Percentiles rank a stretch among this genome's conserved stretches.
phyloP scores from a whole-genome alignment of 2,329 filamentous ascomycete species.

The Herpomyces periplanetae region DNA sequence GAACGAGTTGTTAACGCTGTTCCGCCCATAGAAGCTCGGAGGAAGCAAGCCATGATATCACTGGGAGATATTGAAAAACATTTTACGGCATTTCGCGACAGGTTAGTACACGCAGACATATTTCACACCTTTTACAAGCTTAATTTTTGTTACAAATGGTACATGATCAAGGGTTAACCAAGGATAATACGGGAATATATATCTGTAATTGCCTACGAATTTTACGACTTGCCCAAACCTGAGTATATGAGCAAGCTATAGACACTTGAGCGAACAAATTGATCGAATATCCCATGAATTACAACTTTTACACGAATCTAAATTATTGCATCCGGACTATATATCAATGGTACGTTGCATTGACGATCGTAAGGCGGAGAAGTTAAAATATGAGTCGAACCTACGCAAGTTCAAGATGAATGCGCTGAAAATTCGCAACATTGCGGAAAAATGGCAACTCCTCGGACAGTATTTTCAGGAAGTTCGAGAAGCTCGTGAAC shows the following conservation, averaged over 20 bases:
- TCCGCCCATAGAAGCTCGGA: constrained; percentile 10
- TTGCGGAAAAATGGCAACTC: constrained; percentile 47
- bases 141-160: constrained; percentile 5
- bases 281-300: constrained; percentile 32
- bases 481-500: constrained; percentile 42
- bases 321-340: constrained; percentile 48
- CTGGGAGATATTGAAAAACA: constrained; percentile 47
- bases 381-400: constrained; percentile 30
- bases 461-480: constrained; percentile 70
- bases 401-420: constrained; percentile 32
- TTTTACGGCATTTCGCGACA: constrained; percentile 49
- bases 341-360: constrained; percentile 61
- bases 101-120: constrained; percentile 11
- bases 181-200: too few species aligned
- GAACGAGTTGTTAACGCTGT: too few species aligned
- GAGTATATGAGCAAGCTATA: too few species aligned
- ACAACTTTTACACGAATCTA: constrained; percentile 15
- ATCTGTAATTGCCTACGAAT: too few species aligned
- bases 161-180: too few species aligned
- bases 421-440: constrained; percentile 28
- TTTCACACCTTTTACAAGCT: constrained; percentile 1
- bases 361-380: constrained; percentile 40
- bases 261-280: constrained; percentile 56
- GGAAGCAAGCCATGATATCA: constrained; percentile 38
- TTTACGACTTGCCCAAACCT: too few species aligned